These are phyloP conservation scores for Fusarium sp. DNA, from an alignment of 2,329 filamentous ascomycete genomes.

Conservation along the genomic window DNA sequence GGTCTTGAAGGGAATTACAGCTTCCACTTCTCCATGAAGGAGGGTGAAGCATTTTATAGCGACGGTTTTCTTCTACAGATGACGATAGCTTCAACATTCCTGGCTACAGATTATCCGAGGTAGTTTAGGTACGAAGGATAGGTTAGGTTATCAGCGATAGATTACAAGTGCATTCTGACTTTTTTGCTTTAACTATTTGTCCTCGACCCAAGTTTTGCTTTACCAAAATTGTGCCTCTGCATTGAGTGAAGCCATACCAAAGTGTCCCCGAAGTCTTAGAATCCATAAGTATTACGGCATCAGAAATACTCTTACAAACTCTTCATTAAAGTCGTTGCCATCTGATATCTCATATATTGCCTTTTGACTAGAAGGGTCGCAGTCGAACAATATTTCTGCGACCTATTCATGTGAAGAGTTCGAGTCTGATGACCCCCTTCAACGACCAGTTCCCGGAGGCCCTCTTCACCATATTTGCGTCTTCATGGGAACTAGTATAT, in stretches of 20 bases:
- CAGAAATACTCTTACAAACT: too few species aligned
- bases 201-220: not conserved
- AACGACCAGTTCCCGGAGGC: too few species aligned
- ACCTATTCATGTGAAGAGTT: too few species aligned
- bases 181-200: not conserved
- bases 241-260: not conserved
- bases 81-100: not conserved
- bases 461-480: too few species aligned
- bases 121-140: not conserved
- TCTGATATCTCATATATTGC: too few species aligned
- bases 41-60: slow-evolving; percentile 1
- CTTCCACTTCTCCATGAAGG: slow-evolving; percentile 5
- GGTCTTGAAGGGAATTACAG: not conserved
- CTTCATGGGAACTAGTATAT: too few species aligned
- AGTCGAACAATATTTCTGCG: too few species aligned
- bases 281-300: too few species aligned
- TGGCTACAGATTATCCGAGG: not conserved
- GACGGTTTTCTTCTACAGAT: not conserved
- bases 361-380: too few species aligned
- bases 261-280: too few species aligned
- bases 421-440: too few species aligned
- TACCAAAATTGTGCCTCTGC: not conserved
- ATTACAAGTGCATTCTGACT: slow-evolving; percentile 17
- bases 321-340: too few species aligned
- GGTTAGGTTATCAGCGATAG: slow-evolving; percentile 11